Evolutionary conservation across 441 rosid species (phyloP), one percentile per base, ranked within the genome.

Genomic region (Gossypium gossypioides): DNA sequence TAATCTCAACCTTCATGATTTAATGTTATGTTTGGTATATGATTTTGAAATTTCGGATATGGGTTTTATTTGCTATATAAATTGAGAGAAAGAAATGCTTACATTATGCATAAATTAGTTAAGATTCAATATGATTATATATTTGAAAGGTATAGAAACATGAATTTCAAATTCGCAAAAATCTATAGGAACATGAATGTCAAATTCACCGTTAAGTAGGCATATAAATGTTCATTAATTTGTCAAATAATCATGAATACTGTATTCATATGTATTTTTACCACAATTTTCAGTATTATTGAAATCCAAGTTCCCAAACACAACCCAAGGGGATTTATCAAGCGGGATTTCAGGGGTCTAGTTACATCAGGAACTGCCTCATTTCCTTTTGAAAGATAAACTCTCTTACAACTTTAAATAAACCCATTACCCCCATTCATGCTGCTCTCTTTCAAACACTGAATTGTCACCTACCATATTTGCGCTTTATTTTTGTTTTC

Each of bases 331-430:
- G 16, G 21, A 9, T 62, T 18, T 19, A 64, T 61, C 13, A 60
- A 60, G 66, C 3, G 22, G 46, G 66, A 15, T 60, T 60, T 60
- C 13, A 2, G 46, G 24, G 3, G 22, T 60, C 18, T 60, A 42
- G 46, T 60, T 60, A 16, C 13, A 10, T 60, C 24, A 15, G 2
- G 46, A 60, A 16, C 66, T 60, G 21, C 46, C 13, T 32, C 22
- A 15, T 34, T 29, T 63, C 16, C 16, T 63, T 63, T 63, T 63
- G n/a, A 40, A 40, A 63, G 51, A 40, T 63, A 63, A 63, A 61
- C 24, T 4, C 1, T 7, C n/a, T 0, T 34, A 7, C 24, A 61
- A 61, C 1, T 4, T 29, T 7, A 16, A 8, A 32, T 34, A 32
- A 61, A 34, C 50, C 25, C 50, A 62, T 34, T 62, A 16, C 50